A percentile compares a stretch with the other conserved stretches of the same genome.
Conservation (phyloP, 306 rosid genomes). For the Quercus robur region DNA sequence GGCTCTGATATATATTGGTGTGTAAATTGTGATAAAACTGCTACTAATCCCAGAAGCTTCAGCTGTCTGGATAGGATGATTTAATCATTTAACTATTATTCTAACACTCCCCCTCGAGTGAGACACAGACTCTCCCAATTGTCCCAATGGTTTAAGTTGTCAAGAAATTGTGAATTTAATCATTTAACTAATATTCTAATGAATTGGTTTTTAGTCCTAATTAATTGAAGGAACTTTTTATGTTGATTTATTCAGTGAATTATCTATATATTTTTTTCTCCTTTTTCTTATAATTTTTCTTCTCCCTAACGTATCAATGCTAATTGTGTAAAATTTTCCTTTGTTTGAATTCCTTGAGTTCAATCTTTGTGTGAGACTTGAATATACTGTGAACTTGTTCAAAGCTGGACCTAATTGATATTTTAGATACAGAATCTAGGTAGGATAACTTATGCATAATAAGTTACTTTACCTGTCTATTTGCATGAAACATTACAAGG, state of each 20-base stretch:
- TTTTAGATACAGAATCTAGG: conserved; percentile 1
- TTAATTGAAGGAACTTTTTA: neutral
- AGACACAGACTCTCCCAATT: too few relatives aligned
- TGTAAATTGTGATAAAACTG: too few relatives aligned
- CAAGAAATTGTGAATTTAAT: too few relatives aligned
- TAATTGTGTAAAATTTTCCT: neutral
- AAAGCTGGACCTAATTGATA: neutral
- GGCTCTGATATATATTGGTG: neutral
- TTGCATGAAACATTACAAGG: too few relatives aligned
- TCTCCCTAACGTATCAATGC: too few relatives aligned
- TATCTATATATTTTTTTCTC: neutral
- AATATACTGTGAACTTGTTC: neutral
- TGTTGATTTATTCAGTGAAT: neutral
- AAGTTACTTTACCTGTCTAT: neutral
- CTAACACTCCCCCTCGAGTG: too few relatives aligned
- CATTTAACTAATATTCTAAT: neutral
- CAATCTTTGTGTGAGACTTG: neutral
- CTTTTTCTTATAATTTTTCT: too few relatives aligned
- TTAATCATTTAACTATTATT: too few relatives aligned
- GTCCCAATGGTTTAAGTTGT: too few relatives aligned
- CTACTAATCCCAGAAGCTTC: too few relatives aligned
- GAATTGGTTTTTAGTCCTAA: neutral
- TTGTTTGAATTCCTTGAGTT: neutral
- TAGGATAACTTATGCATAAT: neutral
- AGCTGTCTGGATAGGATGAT: too few relatives aligned